These are phyloP conservation scores for Aphanomyces astaci DNA, from an alignment of 352 stramenopile species.

Conservation along the genomic window DNA sequence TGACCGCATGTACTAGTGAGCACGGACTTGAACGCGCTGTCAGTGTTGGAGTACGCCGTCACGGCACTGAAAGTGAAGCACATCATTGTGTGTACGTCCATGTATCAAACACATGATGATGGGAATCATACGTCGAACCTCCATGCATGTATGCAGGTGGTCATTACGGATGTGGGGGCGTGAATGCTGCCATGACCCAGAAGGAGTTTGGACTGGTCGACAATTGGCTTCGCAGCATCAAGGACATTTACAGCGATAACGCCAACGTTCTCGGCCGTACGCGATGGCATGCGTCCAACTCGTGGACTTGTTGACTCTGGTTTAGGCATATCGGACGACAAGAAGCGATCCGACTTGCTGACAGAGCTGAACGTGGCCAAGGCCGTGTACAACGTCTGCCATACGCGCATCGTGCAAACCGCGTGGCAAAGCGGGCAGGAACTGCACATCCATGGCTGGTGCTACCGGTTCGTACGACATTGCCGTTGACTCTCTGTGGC, in stretches of 20 bases:
- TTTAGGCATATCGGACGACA: conserved; percentile 30
- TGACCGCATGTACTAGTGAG: conserved; percentile 31
- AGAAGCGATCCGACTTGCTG: conserved; percentile 37
- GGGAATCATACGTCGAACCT: too few relatives aligned
- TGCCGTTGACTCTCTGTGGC: not conserved
- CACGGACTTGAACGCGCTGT: conserved; percentile 67
- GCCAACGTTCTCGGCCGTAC: conserved; percentile 18
- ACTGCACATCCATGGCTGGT: conserved; percentile 56
- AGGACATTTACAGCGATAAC: conserved; percentile 25
- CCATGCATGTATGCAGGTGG: too few relatives aligned
- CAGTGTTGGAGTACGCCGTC: conserved; percentile 75
- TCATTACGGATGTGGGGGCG: conserved; percentile 88
- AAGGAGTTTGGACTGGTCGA: conserved; percentile 75
- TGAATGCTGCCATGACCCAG: conserved; percentile 74
- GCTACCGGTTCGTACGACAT: conserved; percentile 27
- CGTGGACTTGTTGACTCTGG: not conserved
- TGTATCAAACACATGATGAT: too few relatives aligned
- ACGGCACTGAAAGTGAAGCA: conserved; percentile 86
- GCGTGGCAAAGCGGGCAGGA: conserved; percentile 41
- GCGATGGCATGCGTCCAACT: not conserved
- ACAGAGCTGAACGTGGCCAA: conserved; percentile 81
- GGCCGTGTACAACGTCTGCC: conserved; percentile 80
- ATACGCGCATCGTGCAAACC: conserved; percentile 76
- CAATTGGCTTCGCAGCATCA: conserved; percentile 89
- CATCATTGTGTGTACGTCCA: conserved; percentile 76